Evolutionary conservation across 495 filamentous ascomycete genomes (phyloP), one percentile per base, ranked within the genome.

Genomic region (Hypoxylon rickii): DNA sequence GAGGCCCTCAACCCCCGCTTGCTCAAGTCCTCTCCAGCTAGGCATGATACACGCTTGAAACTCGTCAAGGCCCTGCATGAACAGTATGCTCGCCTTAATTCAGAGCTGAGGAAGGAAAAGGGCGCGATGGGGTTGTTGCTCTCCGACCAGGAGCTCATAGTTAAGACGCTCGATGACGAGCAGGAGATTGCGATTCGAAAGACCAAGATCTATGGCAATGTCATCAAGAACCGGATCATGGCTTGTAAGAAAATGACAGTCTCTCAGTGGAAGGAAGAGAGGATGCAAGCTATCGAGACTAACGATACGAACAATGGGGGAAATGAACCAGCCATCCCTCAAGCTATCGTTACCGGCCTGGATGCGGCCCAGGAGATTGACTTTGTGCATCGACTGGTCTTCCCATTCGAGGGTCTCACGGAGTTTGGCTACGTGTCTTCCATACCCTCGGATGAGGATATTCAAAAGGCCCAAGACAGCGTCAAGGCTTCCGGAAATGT

Each of bases 131-230:
- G 65, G 50, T 70, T 93, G 8, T 51, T 84, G 8, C 72, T 94
- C 2, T 84, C 80, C 1, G 69, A 82, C 0, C 83, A 90, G 58
- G 84, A 89, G 51, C 74, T 97, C 17, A 84, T 96, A 6, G 81
- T 80, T 32, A 81, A 88, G 69, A 87, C 90, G 1, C 74, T 97
- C 2, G 90, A 97, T 56, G 85, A 92, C 46, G 94, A 99, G 70
- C 86, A 96, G 63, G 85, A 82, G 46, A 70, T 86, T 19, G 91
- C 92, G 1, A 82, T 70, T 6, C 81, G 85, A 10, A 84, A 84
- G 48, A 73, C 78, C 0, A 60, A 73, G 15, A 84, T 97, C 56
- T 97, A 99, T 62, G 74, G 77, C 2, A 94, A 93, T 64, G 70
- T 90, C 7, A 84, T 97, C 66, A 93, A 89, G 62, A 85, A 88